Base-by-base conservation (phyloP, 495 filamentous ascomycete genomes). In the Darksidea phi region DNA sequence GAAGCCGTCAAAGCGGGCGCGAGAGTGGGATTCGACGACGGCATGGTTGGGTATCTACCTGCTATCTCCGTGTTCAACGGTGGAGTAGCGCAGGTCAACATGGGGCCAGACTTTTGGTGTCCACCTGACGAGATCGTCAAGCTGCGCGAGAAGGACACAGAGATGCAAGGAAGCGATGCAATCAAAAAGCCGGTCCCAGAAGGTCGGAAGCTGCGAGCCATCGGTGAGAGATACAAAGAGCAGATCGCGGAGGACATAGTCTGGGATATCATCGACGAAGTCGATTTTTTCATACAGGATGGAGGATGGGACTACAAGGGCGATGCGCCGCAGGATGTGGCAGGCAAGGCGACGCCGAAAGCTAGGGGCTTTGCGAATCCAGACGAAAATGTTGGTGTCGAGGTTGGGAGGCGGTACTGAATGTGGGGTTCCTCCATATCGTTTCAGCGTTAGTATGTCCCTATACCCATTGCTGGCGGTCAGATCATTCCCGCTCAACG, bases 221-320 rank as follows among this genome's bases (percentile, higher is more conserved):
- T 96, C 21, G 79, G 83, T 6, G 91, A 95, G 57, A 81, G 94
- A 11, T 97, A 90, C 73, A 82, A 89, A 67, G 94, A 97, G 72
- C 92, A 97, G 76, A 93, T 97, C 63, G 92, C 88, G 2, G 95
- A 99, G 74, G 95, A 97, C 70, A 81, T 97, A 7, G 77, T 92
- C 37, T 96, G 90, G 67, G 93, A 97, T 72, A 80, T 97, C 36
- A 79, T 96, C 15, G 95, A 98, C 71, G 92, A 97, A 72, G 87
- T 93, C 46, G 89, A 93, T 69, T 86, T 89, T 70, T 85, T 87
- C 76, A 78, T 84, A 70, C 81, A 86, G 62, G 86, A 88, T 76
- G 79, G 82, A 52, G 77, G 78, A 69, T 73, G 59, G 66, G 70
- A 63, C 23, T 72, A 70, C 45, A 66, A 64, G 55, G 69, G 63